A percentile compares a stretch with the other conserved stretches of the same genome.
Conservation (phyloP, 2,329 filamentous ascomycete species). For the Diaporthe eres region DNA sequence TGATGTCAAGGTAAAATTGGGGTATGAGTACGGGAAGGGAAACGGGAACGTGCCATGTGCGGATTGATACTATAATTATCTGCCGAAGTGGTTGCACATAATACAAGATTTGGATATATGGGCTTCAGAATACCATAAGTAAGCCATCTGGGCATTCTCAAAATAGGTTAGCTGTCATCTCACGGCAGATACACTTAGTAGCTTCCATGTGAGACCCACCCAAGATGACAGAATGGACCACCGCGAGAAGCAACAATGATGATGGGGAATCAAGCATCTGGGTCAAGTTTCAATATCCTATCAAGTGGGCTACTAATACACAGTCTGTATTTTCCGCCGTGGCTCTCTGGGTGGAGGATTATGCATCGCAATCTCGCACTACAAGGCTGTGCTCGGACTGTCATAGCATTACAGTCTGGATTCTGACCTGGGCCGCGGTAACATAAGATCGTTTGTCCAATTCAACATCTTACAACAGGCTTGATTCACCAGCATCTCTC, state of each 20-base stretch:
- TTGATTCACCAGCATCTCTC: neutral
- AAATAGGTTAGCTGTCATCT: constrained; percentile 2
- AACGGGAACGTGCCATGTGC: no score
- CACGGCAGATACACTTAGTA: neutral
- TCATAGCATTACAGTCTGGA: neutral
- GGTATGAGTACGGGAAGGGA: neutral
- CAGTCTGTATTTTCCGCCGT: neutral
- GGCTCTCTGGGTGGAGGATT: no score
- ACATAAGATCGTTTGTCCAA: neutral
- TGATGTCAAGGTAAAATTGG: neutral
- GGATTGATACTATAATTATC: constrained; percentile 6
- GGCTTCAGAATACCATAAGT: neutral
- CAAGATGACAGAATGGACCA: neutral
- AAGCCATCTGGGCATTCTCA: constrained; percentile 14
- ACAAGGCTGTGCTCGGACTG: neutral
- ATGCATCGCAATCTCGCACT: neutral
- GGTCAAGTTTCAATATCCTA: no score
- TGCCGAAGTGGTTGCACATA: constrained; percentile 5
- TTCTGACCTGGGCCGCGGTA: neutral
- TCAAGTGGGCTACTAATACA: neutral
- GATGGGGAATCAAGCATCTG: neutral
- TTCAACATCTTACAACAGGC: no score
- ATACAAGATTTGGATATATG: neutral
- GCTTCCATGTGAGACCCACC: constrained; percentile 1
- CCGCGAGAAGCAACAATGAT: neutral